A percentile compares a stretch with the other conserved stretches of the same genome.
These are phyloP conservation scores for Arthonia radiata DNA, from an alignment of 495 filamentous ascomycete species.

Conservation along the genomic window DNA sequence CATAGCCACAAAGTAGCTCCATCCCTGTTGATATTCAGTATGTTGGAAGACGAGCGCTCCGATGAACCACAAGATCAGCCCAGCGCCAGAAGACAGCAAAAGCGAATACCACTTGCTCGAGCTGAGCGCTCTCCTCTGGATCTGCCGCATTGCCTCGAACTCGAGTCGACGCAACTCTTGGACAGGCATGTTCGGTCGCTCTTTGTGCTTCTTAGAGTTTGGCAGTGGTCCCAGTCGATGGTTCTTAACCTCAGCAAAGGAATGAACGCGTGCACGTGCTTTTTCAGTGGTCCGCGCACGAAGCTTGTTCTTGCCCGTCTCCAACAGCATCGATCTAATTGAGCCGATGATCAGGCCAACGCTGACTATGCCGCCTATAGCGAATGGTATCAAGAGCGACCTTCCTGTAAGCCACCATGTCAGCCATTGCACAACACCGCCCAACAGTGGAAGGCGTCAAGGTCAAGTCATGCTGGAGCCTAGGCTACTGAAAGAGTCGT, in stretches of 20 bases:
- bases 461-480: too few species aligned
- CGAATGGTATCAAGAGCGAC: constrained; percentile 51
- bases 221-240: too few species aligned
- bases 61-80: constrained; percentile 52
- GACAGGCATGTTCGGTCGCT: constrained; percentile 7
- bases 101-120: constrained; percentile 41
- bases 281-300: constrained; percentile 45
- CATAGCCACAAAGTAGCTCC: constrained; percentile 58
- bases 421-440: too few species aligned
- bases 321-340: constrained; percentile 54
- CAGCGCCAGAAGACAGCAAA: constrained; percentile 32
- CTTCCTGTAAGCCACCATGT: too few species aligned
- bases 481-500: too few species aligned
- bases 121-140: constrained; percentile 36
- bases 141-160: constrained; percentile 62
- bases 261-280: constrained; percentile 30
- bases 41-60: constrained; percentile 49
- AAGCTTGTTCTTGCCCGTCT: constrained; percentile 47
- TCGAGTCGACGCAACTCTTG: constrained; percentile 38
- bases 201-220: constrained; percentile 14
- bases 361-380: constrained; percentile 55
- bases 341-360: constrained; percentile 69
- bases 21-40: constrained; percentile 29
- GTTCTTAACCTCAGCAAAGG: constrained; percentile 22
- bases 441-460: too few species aligned